These are phyloP conservation scores for Leccinellum luteum DNA, from an alignment of 768 basidiomycete species.

Conservation along the genomic window DNA sequence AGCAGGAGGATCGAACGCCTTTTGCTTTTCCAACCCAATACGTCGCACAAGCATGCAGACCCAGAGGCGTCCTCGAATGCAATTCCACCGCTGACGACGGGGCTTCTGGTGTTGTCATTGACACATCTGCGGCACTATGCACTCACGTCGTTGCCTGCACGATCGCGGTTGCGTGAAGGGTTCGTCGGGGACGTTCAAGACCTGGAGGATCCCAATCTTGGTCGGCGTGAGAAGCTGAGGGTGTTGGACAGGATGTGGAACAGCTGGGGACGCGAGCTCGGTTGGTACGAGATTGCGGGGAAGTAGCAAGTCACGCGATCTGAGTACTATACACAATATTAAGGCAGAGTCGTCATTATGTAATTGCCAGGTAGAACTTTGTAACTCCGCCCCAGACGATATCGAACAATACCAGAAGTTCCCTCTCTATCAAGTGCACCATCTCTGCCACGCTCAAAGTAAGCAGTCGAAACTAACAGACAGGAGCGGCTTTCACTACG, in stretches of 20 bases:
- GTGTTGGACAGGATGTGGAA: constrained; percentile 89
- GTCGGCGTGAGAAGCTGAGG: constrained; percentile 66
- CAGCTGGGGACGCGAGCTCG: constrained; percentile 71
- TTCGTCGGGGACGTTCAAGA: constrained; percentile 86
- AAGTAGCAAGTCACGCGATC: constrained; percentile 10
- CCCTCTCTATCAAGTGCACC: too few species aligned
- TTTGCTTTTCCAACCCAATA: constrained; percentile 48
- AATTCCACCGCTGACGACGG: constrained; percentile 58
- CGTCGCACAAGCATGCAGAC: constrained; percentile 14
- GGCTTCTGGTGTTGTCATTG: constrained; percentile 70
- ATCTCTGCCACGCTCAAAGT: too few species aligned
- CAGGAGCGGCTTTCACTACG: background rate
- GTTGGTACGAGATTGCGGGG: constrained; percentile 46
- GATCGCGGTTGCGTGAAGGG: constrained; percentile 64
- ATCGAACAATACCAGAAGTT: too few species aligned
- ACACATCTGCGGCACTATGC: constrained; percentile 66
- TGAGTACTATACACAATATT: too few species aligned
- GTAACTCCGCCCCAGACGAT: too few species aligned
- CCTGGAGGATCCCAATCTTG: constrained; percentile 72
- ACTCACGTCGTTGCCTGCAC: constrained; percentile 50
- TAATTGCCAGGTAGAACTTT: too few species aligned
- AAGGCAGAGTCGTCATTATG: too few species aligned
- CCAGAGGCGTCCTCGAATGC: constrained; percentile 12
- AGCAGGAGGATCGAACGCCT: constrained; percentile 66
- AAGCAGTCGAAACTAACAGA: background rate